A percentile compares a stretch with the other conserved stretches of the same genome.
Conservation (phyloP, 2,329 filamentous ascomycete species). For the Colletotrichum lindemuthianum region DNA sequence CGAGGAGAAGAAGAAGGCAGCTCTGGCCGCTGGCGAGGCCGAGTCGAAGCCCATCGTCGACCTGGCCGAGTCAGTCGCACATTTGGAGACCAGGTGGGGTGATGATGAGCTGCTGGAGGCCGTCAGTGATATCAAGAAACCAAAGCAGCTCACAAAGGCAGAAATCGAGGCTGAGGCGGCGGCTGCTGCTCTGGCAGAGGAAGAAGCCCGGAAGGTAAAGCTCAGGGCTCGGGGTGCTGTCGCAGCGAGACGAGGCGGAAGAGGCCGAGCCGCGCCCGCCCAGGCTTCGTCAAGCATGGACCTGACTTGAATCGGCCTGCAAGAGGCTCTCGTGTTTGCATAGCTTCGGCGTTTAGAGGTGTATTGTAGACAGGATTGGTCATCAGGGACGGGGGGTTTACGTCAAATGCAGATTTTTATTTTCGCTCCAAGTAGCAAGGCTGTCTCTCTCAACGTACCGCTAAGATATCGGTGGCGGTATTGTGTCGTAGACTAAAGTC, state of each 20-base stretch:
- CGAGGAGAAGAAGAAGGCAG: slow-evolving; percentile 41
- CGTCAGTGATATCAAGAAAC: slow-evolving; percentile 55
- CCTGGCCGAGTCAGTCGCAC: slow-evolving; percentile 51
- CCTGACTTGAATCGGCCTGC: slow-evolving; percentile 20
- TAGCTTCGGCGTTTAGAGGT: slow-evolving; percentile 34
- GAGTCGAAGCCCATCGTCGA: slow-evolving; percentile 29
- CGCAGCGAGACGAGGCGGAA: slow-evolving; percentile 42
- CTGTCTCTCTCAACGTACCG: slow-evolving; percentile 22
- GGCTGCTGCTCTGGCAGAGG: slow-evolving; percentile 38
- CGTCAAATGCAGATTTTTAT: slow-evolving; percentile 33
- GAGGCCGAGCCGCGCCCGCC: slow-evolving; percentile 40
- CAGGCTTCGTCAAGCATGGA: slow-evolving; percentile 37
- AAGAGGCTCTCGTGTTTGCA: slow-evolving; percentile 22
- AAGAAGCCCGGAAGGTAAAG: slow-evolving; percentile 43
- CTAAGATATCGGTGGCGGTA: slow-evolving; percentile 20
- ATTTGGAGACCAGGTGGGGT: slow-evolving; percentile 53
- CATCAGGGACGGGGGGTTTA: slow-evolving; percentile 4
- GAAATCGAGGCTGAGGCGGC: slow-evolving; percentile 42
- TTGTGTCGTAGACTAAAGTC: slow-evolving; percentile 20
- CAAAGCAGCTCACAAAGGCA: slow-evolving; percentile 39
- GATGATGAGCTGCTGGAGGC: slow-evolving; percentile 57
- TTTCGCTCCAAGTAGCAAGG: slow-evolving; percentile 31
- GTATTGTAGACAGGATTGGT: slow-evolving; percentile 14
- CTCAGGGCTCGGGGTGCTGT: slow-evolving; percentile 27
- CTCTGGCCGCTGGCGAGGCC: slow-evolving; percentile 21